Evolutionary conservation across 345 rosid species (phyloP), one percentile per base, ranked within the genome.

Genomic region (Atalantia buxifolia): DNA sequence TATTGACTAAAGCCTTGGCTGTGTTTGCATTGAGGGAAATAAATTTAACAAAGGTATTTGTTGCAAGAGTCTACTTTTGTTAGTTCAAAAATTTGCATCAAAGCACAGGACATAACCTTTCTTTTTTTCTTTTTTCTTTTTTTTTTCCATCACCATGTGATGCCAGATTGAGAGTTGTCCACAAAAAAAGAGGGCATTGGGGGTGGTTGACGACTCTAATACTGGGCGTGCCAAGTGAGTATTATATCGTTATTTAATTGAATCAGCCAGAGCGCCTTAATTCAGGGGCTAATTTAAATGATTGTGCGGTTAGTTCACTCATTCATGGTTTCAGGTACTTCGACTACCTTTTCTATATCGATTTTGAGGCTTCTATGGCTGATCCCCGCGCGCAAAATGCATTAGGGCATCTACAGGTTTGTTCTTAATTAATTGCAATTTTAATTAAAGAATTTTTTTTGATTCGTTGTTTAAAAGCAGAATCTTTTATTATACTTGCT

Each of bases 311-410:
- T 19, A 18, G 72, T 75, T 4, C 27, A 55, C 40, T 61, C 36
- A 24, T 72, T 74, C 65, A 61, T 67, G 22, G 66, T 71, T 71
- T 65, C 83, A 86, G 91, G 86, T 83, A 85, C 75, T 85, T 88
- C 61, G 88, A 86, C 81, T 88, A 86, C 72, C 83, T 86, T 69
- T 88, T 88, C 80, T 83, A 82, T 75, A 79, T 88, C 38, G 89
- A 88, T 78, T 88, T 88, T 80, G 91, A 85, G 78, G 91, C 91
- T 76, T 88, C 91, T 53, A 86, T 88, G 88, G 91, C 89, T 18
- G 91, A 86, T 61, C 81, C 88, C 28, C 91, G 86, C n/a, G 88
- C 91, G 27, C 91, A 88, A 74, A 81, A 83, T 74, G 89, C 89
- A 21, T 76, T 86, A 24, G 89, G 84, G 62, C 85, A 84, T 76